Evolutionary conservation across 768 basidiomycete genomes (phyloP).

Genomic region (Clitopilus hobsonii): DNA sequence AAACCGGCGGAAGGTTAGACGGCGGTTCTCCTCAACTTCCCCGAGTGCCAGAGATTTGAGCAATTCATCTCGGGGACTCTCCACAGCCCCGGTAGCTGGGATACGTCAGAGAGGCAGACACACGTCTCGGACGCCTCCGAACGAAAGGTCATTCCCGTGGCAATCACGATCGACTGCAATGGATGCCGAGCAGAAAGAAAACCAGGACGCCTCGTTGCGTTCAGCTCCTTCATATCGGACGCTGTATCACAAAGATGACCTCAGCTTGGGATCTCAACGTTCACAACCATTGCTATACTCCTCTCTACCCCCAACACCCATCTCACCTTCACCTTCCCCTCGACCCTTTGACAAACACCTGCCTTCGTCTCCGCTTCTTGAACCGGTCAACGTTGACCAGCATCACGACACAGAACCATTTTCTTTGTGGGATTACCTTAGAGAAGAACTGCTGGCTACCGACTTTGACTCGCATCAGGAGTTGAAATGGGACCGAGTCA

Average conservation of each 20-base stretch:
- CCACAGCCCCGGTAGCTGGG: conserved; percentile 19
- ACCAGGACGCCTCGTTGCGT: conserved; percentile 8
- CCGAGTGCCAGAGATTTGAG: conserved; percentile 18
- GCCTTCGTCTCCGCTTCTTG: conserved; percentile 23
- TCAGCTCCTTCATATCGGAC: conserved; percentile 13
- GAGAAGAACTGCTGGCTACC: conserved; percentile 85
- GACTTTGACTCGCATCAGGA: conserved; percentile 94
- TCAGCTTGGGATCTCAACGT: conserved; percentile 3
- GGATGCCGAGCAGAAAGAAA: conserved; percentile 1
- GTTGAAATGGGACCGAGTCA: conserved; percentile 92
- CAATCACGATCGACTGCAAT: background rate
- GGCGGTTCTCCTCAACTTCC: conserved; percentile 28
- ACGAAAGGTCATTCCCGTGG: background rate
- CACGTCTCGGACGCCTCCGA: conserved; percentile 23
- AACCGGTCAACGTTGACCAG: conserved; percentile 2
- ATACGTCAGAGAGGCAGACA: conserved; percentile 17
- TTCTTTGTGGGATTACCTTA: conserved; percentile 89
- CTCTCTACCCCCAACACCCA: conserved; percentile 72
- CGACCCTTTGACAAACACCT: conserved; percentile 28
- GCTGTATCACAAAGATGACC: conserved; percentile 9
- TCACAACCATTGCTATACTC: conserved; percentile 53
- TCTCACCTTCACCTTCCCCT: conserved; percentile 40
- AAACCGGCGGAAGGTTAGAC: conserved; percentile 21
- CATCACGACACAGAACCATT: conserved; percentile 41
- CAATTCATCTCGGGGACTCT: conserved; percentile 14